Evolutionary conservation across 2,329 filamentous ascomycete genomes (phyloP), one percentile per base, ranked within the genome.

Genomic region (Colletotrichum higginsianum): DNA sequence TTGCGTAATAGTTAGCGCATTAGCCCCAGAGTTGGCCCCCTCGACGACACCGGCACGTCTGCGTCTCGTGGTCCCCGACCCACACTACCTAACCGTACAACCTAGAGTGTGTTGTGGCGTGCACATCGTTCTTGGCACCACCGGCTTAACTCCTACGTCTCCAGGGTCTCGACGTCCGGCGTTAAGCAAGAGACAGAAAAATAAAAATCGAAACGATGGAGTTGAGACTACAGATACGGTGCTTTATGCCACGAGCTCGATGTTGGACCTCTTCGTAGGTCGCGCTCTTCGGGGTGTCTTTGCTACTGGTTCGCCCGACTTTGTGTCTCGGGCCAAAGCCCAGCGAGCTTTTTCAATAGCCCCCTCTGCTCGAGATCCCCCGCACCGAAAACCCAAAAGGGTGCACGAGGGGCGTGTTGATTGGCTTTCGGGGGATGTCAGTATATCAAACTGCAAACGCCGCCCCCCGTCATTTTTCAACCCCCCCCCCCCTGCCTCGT

Each of bases 371-470:
- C 23, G 35, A 58, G 35, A 21, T 67, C 49, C 66, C 68, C 68
- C 68, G 68, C 68, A 71, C 63, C 38, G 5, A 38, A 71, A 50
- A 26, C 62, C 44, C 38, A 52, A 23, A 56, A 26, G 44, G n/a
- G 23, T 21, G n/a, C 4, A 3, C 15, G 11, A 9, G 40, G 55
- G 53, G 61, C 55, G 13, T 61, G 66, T 38, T 7, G n/a, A 40
- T 40, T 30, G 61, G n/a, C 6, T n/a, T 23, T 70, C 67, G 67
- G 67, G 55, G 67, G 67, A 66, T 53, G 67, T 70, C 67, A 55
- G 26, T 70, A 55, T 70, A 70, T 66, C 61, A 26, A 12, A 2
- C n/a, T 61, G 47, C 67, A 70, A 70, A 70, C 61, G 67, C 67
- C 67, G 60, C 40, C 23, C 40, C 23, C 18, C n/a, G 9, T 9